Evolutionary conservation across 2,329 filamentous ascomycete species (phyloP).

Genomic region (Trichoderma pleuroti): DNA sequence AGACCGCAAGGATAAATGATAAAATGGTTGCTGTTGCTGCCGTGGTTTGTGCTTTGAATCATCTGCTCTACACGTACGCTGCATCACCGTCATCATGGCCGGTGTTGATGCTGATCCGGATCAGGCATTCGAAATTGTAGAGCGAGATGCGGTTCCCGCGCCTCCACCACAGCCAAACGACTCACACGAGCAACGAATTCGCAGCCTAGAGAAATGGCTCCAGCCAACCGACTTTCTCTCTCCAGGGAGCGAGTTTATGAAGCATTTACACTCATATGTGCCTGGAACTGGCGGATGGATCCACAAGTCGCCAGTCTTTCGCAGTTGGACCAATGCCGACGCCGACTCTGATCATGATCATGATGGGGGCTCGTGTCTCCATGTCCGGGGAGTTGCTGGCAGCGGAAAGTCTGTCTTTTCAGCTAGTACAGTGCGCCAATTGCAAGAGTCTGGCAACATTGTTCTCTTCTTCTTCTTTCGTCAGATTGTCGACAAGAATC

Average conservation of each 20-base stretch:
- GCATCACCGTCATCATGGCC: neutral
- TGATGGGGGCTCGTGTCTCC: neutral
- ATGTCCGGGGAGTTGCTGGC: neutral
- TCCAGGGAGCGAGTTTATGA: neutral
- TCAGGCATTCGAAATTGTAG: neutral
- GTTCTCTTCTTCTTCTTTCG: constrained; percentile 2
- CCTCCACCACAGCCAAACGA: neutral
- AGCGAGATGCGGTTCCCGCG: neutral
- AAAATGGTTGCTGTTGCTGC: neutral
- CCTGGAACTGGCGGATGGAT: neutral
- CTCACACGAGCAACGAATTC: neutral
- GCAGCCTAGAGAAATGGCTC: neutral
- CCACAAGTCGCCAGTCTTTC: neutral
- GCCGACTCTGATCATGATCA: neutral
- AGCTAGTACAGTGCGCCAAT: neutral
- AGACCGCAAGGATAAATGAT: neutral
- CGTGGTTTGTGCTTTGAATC: neutral
- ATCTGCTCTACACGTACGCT: neutral
- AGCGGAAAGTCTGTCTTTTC: neutral
- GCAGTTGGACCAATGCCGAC: neutral
- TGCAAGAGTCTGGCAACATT: neutral
- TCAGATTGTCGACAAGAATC: neutral
- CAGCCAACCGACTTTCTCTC: neutral
- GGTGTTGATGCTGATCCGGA: neutral
- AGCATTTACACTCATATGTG: neutral